Base-by-base conservation (phyloP, 139 green algal species). In the Penium margaritaceum region DNA sequence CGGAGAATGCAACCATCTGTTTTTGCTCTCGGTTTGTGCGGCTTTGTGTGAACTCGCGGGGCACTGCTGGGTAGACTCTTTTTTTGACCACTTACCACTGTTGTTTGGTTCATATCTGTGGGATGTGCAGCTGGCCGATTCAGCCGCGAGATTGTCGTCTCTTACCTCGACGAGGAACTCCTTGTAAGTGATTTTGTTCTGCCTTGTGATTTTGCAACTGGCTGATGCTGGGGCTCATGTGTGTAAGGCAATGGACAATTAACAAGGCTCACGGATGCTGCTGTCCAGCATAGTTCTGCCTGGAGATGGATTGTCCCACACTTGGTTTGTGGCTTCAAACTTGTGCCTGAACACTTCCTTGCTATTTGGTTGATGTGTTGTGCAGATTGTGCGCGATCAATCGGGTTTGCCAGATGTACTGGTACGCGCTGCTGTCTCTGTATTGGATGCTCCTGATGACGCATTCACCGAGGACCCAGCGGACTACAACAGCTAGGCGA, bases 121-220 rank as follows among this genome's bases (percentile, higher is more conserved):
- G 9, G 41, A 51, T 37, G 46, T 32, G 64, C 64, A 72, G 68
- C 24, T 74, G 55, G 55, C 15, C 32, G 17, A n/a, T 76, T 73
- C 43, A 38, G 30, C 27, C 36, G 68, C 19, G n/a, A 34, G 30
- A 17, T 76, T 3, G 15, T 76, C 5, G 46, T 77, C 9, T 77
- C 70, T 19, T 77, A 77, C 33, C 61, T 77, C 27, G 70, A 75
- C 38, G 70, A 77, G 17, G 70, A 77, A 30, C 76, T 77, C 15
- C 62, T 77, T 34, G 67, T 72, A 12, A 62, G 64, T 29, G 27
- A 46, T 24, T 9, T 32, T 70, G 7, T 39, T 44, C 43, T 15
- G 29, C 15, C 17, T 66, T 34, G 14, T 66, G 57, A 37, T 15
- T 14, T 37, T 15, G 15, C 29, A 21, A 39, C 14, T 66, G 15